Evolutionary conservation across 345 rosid species (phyloP), one percentile per base, ranked within the genome.

Genomic region (Hibiscus tridactylites): DNA sequence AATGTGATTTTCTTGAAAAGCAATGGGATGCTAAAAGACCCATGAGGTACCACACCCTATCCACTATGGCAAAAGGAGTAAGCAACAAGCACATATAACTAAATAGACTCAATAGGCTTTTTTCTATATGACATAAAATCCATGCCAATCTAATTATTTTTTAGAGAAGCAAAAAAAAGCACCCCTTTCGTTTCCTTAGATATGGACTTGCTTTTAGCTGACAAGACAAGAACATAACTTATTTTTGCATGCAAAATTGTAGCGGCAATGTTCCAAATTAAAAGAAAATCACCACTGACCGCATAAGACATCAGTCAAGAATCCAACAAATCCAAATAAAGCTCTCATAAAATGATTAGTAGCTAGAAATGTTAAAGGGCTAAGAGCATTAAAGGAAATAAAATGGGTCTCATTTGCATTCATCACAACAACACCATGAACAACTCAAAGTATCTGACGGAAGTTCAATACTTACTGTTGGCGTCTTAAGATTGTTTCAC

Each of bases 401-500:
- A 52, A 50, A 68, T 52, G 28, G 17, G 54, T 31, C 61, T 29
- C 47, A 31, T 31, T 52, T 1, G 15, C 47, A 52, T 52, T 52
- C 24, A 42, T 16, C 67, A 64, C 2, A 64, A 58, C 24, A 61
- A 33, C 58, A 37, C 28, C 57, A 74, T 19, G n/a, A 21, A 7
- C 26, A 52, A n/a, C 16, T 68, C 52, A 37, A 62, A 65, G 57
- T 19, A 13, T 67, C 28, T 13, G 71, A 33, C 8, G 16, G 54
- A 65, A 75, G 35, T 11, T 47, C 29, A 62, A 75, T 52, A 60
- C 88, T 85, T 87, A 95, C 99, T 92, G 99, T 76, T 95, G 99
- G 75, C 82, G 84, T 81, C 91, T 86, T 81, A 95, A 68, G 81
- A 84, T 90, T 67, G 83, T 86, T 79, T 87, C 97, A 81, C 83